Base-by-base conservation (phyloP, 2,329 filamentous ascomycete species). In the Aspergillus uvarum region DNA sequence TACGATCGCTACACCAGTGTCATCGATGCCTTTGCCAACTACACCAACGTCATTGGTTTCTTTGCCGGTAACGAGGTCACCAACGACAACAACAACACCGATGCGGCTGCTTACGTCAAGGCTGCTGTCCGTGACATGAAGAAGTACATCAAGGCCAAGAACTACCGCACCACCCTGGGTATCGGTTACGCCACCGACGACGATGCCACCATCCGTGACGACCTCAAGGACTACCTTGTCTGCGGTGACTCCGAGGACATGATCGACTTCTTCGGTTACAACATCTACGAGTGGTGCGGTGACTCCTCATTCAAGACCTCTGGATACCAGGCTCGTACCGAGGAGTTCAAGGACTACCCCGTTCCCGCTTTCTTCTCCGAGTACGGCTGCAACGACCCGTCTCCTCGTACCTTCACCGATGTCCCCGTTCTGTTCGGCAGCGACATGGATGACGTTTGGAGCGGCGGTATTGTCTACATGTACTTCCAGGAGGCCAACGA, bases 251-350 rank as follows among this genome's bases (percentile, higher is more conserved):
- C 86, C 62, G 80, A 82, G 8, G 78, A 79, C 72, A 77, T 89
- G 62, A 96, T 98, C 67, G 95, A 99, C 79, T 98, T 96, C 83
- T 99, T 93, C 91, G 95, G 95, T 61, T 98, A 98, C 89, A 99
- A 99, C 84, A 96, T 98, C 81, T 99, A 99, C 85, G 96, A 93
- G 56, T 99, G 95, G 95, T 99, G 95, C 76, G 95, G 94, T 68
- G 77, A 93, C 68, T 96, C 91, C 72, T 86, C 82, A 70, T 95
- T 89, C 81, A 73, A 82, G 38, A 74, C 83, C 61, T 97, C 95
- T 3, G 91, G 92, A 57, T 99, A 93, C 80, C 83, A 89, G 65
- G 83, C 87, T 59, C 90, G 94, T 76, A 92, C 92, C 68, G 78
- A 91, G 66, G 94, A 97, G 80, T 99, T 97, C 82, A 77, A 82